Conservation (phyloP, 2,329 filamentous ascomycete species). For the Pleomassaria siparia region DNA sequence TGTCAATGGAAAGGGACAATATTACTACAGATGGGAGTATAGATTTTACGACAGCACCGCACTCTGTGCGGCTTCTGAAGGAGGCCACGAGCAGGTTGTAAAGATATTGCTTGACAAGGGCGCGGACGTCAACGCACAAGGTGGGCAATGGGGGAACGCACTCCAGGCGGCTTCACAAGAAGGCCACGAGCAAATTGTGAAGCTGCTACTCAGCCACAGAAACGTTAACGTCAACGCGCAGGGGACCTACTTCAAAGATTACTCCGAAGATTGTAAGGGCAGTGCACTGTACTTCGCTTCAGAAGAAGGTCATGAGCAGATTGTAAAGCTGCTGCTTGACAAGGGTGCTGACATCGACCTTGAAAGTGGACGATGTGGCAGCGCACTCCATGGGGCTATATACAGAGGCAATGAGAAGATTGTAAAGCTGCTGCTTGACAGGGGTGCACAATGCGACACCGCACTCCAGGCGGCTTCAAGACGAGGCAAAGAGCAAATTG, state of each 20-base stretch:
- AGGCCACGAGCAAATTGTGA: not conserved
- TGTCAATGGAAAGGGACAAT: not conserved
- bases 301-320: not conserved
- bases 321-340: not conserved
- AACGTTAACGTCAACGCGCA: too few relatives aligned
- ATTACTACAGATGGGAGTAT: too few relatives aligned
- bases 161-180: not conserved
- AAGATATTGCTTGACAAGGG: not conserved
- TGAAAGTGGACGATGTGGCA: not conserved
- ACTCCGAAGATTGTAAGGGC: too few relatives aligned
- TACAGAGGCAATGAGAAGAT: not conserved
- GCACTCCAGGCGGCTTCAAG: not conserved
- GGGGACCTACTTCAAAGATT: too few relatives aligned
- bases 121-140: constrained; percentile 1
- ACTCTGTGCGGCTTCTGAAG: not conserved
- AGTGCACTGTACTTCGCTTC: not conserved
- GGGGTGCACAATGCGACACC: not conserved
- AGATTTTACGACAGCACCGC: not conserved
- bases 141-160: constrained; percentile 1
- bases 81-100: not conserved
- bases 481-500: not conserved
- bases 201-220: not conserved
- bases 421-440: constrained; percentile 4
- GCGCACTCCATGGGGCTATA: not conserved
- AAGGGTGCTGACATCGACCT: not conserved